Evolutionary conservation across 495 filamentous ascomycete species (phyloP), one percentile per base, ranked within the genome.

Genomic region (Xylaria venustula): DNA sequence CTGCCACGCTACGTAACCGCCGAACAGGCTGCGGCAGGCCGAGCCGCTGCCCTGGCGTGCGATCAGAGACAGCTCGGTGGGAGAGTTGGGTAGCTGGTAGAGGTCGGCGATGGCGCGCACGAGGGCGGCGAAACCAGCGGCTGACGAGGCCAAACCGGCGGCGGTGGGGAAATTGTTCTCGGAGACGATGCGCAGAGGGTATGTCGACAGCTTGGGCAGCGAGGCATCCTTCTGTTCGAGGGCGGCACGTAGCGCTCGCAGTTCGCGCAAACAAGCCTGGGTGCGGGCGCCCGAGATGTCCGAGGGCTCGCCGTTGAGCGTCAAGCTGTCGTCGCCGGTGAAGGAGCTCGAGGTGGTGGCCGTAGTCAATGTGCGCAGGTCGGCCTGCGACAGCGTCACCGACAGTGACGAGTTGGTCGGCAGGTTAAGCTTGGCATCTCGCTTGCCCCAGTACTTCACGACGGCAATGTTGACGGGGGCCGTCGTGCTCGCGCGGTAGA

Each of bases 401-500:
- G 89, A 93, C 70, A 98, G 87, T 58, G 94, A 98, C 54, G 91
- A 94, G 80, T 98, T 98, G 65, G 95, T 97, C 36, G 94, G 95
- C 64, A 98, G 87, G 74, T 99, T 98, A 58, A 98, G 85, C 64
- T 87, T 88, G 17, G 89, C 73, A 77, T 98, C 91, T 45, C 94
- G 90, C 77, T 98, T 98, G 62, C 94, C 94, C 94, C 94, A 98
- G 81, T 98, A 98, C 91, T 99, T 99, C 74, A 99, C 93, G 36
- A 99, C 94, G 56, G 94, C 94, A 70, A 99, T 99, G 80, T 99
- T 99, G 66, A 99, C 94, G 15, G 94, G 94, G 23, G 94, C 94
- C 34, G 92, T 97, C 46, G 93, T 97, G 78, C 89, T 96, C 52
- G 95, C 92, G 69, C 90, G 87, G 81, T 93, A 92, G 69, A 98